These are phyloP conservation scores for Penicillium paneum DNA, from an alignment of 2,329 filamentous ascomycete genomes.

Conservation along the genomic window DNA sequence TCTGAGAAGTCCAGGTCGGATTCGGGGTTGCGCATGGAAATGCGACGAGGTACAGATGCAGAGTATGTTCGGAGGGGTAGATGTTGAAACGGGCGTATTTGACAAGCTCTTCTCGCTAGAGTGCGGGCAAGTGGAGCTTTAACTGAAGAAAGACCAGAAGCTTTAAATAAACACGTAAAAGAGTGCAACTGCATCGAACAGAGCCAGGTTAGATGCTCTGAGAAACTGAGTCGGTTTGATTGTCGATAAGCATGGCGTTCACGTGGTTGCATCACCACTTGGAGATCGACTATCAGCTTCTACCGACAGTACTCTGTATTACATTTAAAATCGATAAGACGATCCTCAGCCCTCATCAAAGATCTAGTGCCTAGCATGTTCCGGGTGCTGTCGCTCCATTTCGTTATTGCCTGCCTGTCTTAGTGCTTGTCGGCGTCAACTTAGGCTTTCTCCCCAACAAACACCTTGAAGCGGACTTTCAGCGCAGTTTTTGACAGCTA, in stretches of 20 bases:
- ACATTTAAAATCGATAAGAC: not conserved
- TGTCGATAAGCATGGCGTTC: slow-evolving; percentile 21
- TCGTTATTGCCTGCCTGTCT: slow-evolving; percentile 1
- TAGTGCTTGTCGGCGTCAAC: slow-evolving; percentile 11
- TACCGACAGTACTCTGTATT: not conserved
- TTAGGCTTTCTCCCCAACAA: slow-evolving; percentile 20
- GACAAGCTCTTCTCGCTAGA: slow-evolving; percentile 11
- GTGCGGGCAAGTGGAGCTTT: slow-evolving; percentile 15
- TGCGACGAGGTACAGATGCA: slow-evolving; percentile 5
- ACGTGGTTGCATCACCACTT: slow-evolving; percentile 26
- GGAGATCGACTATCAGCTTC: slow-evolving; percentile 9
- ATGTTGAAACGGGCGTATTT: slow-evolving; percentile 9
- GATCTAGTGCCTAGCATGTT: not conserved
- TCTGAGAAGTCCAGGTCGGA: slow-evolving; percentile 17
- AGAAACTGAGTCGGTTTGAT: slow-evolving; percentile 17
- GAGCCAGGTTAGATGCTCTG: slow-evolving; percentile 5
- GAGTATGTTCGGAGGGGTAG: slow-evolving; percentile 9
- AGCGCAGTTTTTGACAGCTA: too few relatives aligned
- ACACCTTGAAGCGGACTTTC: slow-evolving; percentile 9
- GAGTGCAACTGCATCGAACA: slow-evolving; percentile 22
- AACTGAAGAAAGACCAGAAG: slow-evolving; percentile 11
- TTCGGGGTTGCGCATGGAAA: slow-evolving; percentile 30
- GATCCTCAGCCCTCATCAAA: not conserved
- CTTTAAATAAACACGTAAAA: slow-evolving; percentile 16
- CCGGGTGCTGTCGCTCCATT: not conserved